phyloP scores from a whole-genome alignment of 192 early-diverging fungal genomes.

The Coemansia sp. region DNA sequence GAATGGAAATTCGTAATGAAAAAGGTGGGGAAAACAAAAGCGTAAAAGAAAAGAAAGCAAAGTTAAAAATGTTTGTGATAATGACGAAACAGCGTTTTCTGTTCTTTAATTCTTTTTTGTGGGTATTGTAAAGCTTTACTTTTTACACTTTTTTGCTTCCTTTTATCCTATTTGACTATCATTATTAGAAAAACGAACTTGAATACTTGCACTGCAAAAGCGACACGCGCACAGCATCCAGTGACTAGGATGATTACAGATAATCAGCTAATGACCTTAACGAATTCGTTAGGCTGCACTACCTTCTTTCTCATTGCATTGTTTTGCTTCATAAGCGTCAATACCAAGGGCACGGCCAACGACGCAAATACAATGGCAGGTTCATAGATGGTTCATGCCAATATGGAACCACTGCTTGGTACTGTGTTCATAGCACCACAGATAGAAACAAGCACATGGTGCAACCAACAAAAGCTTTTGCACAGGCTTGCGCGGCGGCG shows the following conservation, averaged over 20 bases:
- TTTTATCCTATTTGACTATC: background rate
- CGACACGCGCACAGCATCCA: background rate
- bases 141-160: background rate
- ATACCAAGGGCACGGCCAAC: slow-evolving; percentile 12
- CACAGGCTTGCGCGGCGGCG: slow-evolving; percentile 13
- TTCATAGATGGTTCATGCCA: background rate
- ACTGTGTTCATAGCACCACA: no score
- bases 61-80: no score
- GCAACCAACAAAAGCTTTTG: background rate
- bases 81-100: no score
- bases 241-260: slow-evolving; percentile 35
- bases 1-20: background rate
- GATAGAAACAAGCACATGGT: background rate
- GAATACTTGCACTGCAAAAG: background rate
- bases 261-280: slow-evolving; percentile 45
- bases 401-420: no score
- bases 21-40: background rate
- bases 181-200: background rate
- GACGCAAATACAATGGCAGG: background rate
- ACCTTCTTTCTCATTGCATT: slow-evolving; percentile 45
- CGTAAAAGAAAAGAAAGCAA: no score
- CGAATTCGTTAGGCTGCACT: slow-evolving; percentile 41
- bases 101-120: no score
- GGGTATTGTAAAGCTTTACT: no score
- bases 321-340: slow-evolving; percentile 42